These are phyloP conservation scores for Gastrolobium bilobum DNA, from an alignment of 306 rosid genomes.

Conservation along the genomic window DNA sequence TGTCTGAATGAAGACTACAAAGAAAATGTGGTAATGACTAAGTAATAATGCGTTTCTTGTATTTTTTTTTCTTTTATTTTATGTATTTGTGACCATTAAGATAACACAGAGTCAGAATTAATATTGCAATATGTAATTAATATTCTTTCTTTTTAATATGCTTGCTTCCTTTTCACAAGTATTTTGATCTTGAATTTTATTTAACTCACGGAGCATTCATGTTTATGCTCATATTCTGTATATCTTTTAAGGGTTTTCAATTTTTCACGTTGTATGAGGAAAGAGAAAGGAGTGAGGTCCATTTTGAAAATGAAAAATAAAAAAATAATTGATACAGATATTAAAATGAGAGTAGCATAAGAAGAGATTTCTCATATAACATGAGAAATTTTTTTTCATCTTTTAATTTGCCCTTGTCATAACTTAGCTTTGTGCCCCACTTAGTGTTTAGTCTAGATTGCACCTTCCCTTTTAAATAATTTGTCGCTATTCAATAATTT, in stretches of 20 bases:
- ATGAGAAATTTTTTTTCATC: too few species aligned
- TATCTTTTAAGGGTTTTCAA: background rate
- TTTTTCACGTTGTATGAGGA: too few species aligned
- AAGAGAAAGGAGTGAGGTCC: too few species aligned
- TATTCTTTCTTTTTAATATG: background rate
- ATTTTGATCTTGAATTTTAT: background rate
- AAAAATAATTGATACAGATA: too few species aligned
- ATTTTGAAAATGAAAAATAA: too few species aligned
- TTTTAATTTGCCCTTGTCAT: background rate
- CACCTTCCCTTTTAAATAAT: background rate
- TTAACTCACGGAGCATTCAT: background rate
- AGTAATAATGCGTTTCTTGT: too few species aligned
- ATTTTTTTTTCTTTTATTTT: too few species aligned
- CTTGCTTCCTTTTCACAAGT: background rate
- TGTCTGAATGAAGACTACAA: too few species aligned
- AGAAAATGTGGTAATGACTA: too few species aligned
- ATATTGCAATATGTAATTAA: background rate
- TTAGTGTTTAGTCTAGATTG: conserved; percentile 6
- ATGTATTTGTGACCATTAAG: background rate
- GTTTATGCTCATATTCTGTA: background rate
- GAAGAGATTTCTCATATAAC: too few species aligned
- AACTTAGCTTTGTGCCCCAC: background rate
- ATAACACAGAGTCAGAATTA: background rate
- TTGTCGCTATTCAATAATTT: background rate
- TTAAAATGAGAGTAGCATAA: too few species aligned